Evolutionary conservation across 73 alveolate species (phyloP).

Genomic region (Stentor roeselii): DNA sequence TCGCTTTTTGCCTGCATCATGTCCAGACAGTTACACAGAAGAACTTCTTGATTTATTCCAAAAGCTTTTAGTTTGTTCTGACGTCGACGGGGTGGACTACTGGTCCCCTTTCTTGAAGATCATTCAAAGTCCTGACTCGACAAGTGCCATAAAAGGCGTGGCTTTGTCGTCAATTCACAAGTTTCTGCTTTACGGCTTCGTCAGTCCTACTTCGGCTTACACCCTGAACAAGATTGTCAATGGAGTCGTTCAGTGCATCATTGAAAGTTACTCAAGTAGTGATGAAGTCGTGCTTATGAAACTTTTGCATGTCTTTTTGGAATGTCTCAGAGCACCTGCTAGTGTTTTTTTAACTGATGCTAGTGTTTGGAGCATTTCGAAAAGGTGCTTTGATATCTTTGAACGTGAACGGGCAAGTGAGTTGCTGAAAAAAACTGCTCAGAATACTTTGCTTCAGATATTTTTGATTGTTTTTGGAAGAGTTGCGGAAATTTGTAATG

Average conservation of each 20-base stretch:
- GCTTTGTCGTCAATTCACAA: slow-evolving; percentile 22
- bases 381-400: slow-evolving; percentile 24
- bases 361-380: slow-evolving; percentile 23
- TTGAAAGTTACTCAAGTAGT: slow-evolving; percentile 2
- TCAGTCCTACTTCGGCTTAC: neutral
- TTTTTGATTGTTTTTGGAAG: neutral
- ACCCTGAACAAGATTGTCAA: slow-evolving; percentile 14
- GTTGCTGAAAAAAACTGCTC: slow-evolving; percentile 14
- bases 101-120: slow-evolving; percentile 20
- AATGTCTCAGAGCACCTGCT: slow-evolving; percentile 16
- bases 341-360: slow-evolving; percentile 24
- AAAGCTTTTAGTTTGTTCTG: slow-evolving; percentile 6
- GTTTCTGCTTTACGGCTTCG: neutral
- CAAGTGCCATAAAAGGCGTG: slow-evolving; percentile 7
- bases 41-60: neutral
- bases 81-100: slow-evolving; percentile 19
- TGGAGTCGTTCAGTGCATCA: slow-evolving; percentile 20
- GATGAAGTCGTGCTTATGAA: slow-evolving; percentile 25
- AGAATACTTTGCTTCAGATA: slow-evolving; percentile 3
- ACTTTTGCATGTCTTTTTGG: slow-evolving; percentile 20
- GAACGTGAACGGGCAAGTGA: slow-evolving; percentile 22
- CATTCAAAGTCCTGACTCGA: slow-evolving; percentile 1
- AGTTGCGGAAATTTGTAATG: neutral
- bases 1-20: slow-evolving; percentile 1
- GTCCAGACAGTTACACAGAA: neutral